Evolutionary conservation across 768 basidiomycete genomes (phyloP).

Genomic region (Xanthoconium stramineum): DNA sequence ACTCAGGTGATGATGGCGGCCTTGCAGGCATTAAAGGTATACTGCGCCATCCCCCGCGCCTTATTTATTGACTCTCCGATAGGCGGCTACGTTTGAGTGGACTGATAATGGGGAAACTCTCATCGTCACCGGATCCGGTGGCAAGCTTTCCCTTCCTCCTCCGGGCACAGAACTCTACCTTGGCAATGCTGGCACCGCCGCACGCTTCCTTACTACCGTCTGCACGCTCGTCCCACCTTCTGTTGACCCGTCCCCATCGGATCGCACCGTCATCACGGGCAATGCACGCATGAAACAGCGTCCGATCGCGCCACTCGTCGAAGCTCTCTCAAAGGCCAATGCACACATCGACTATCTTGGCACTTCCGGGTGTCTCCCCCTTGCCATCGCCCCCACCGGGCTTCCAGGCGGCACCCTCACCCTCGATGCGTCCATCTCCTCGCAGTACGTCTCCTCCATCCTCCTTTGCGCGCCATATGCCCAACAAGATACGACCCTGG

Average conservation of each 20-base stretch:
- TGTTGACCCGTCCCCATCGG: conserved; percentile 31
- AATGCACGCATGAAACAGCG: conserved; percentile 99
- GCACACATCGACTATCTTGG: conserved; percentile 77
- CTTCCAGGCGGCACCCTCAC: conserved; percentile 78
- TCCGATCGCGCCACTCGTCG: conserved; percentile 92
- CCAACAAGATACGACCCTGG: conserved; percentile 72
- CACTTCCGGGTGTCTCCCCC: conserved; percentile 79
- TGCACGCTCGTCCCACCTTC: conserved; percentile 77
- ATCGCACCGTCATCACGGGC: conserved; percentile 84
- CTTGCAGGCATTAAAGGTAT: conserved; percentile 79
- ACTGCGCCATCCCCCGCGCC: neutral
- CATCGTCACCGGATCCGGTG: conserved; percentile 85
- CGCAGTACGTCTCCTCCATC: conserved; percentile 97
- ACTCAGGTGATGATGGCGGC: conserved; percentile 99
- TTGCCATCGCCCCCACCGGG: conserved; percentile 80
- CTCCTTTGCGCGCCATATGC: conserved; percentile 97
- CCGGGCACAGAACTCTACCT: conserved; percentile 90
- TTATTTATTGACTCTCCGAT: neutral
- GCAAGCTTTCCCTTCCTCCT: conserved; percentile 71
- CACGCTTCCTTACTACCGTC: conserved; percentile 95
- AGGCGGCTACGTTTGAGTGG: conserved; percentile 94
- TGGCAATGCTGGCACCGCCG: conserved; percentile 96
- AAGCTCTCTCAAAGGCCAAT: conserved; percentile 81
- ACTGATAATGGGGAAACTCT: conserved; percentile 96
- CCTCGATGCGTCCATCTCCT: conserved; percentile 91